These are phyloP conservation scores for Aegilops speltoides DNA, from an alignment of 176 grass and related monocot species.

Conservation along the genomic window DNA sequence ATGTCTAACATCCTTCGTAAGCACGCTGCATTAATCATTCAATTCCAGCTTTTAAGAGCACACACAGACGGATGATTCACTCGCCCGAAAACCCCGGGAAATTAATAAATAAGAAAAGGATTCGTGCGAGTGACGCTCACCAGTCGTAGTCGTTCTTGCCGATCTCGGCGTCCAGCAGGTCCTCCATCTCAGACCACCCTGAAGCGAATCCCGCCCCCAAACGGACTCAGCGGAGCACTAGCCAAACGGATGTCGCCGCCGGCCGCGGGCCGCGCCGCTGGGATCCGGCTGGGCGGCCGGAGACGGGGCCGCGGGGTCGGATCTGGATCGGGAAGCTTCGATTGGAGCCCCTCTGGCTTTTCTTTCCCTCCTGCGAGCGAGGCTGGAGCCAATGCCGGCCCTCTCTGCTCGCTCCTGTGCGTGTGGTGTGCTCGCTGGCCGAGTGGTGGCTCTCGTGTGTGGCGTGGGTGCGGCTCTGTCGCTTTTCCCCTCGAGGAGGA, in stretches of 20 bases:
- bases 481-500: not conserved
- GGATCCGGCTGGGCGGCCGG: not conserved
- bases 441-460: not conserved
- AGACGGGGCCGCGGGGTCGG: not conserved
- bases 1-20: not conserved
- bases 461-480: not conserved
- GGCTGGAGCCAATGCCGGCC: conserved; percentile 20
- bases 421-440: not conserved
- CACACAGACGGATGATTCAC: not conserved
- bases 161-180: conserved; percentile 74
- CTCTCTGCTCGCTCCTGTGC: not conserved
- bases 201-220: not conserved
- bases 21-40: not conserved
- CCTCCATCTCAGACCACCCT: conserved; percentile 58
- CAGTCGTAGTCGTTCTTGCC: conserved; percentile 99
- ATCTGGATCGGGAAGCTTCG: conserved; percentile 21
- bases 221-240: not conserved
- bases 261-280: not conserved
- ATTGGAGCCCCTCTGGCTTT: not conserved
- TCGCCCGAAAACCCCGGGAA: not conserved
- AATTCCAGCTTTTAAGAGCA: not conserved
- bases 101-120: not conserved
- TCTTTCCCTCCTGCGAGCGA: not conserved
- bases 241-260: not conserved
- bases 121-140: conserved; percentile 25